Evolutionary conservation across 257 asterid species (phyloP), one percentile per base, ranked within the genome.

Genomic region (Jacaranda mimosifolia): DNA sequence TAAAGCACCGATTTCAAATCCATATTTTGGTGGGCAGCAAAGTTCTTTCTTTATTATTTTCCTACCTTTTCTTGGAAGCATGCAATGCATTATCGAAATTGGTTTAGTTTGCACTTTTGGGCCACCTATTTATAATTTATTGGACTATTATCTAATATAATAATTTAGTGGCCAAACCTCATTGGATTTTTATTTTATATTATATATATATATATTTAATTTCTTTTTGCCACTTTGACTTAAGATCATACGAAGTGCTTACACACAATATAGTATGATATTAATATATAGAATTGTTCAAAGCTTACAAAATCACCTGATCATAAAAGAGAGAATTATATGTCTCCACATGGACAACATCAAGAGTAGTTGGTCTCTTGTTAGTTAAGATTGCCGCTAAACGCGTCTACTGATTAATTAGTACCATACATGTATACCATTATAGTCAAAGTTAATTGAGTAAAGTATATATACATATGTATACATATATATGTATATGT

Each of bases 91-190:
- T 5, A 63, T 8, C 17, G 52, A 63, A 57, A 49, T 74, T 63
- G 55, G 64, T 74, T 63, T 74, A 17, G 53, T 74, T 59, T 74
- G 43, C 7, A 32, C 21, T 49, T 46, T 69, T 18, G 8, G 56
- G 10, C 14, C 68, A 46, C 63, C 58, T 40, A 21, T 58, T 59
- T 42, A 21, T 43, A 19, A 21, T 58, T 59, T 42, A 21, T 43
- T 73, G 59, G 46, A 15, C 55, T 6, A 56, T 35, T 45, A 73
- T 26, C 26, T 32, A 35, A 72, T 39, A 12, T 19, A 36, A 70
- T 35, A 36, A 70, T 35, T 39, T 70, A 53, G 64, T 21, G 56
- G 14, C 62, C 12, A 60, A 45, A 53, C 13, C 45, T 60, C 38
- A 35, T 46, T 56, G 6, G 10, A 42, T 26, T 26, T 26, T 26